phyloP scores from a whole-genome alignment of 2,329 filamentous ascomycete genomes.

The Thelonectria olida region DNA sequence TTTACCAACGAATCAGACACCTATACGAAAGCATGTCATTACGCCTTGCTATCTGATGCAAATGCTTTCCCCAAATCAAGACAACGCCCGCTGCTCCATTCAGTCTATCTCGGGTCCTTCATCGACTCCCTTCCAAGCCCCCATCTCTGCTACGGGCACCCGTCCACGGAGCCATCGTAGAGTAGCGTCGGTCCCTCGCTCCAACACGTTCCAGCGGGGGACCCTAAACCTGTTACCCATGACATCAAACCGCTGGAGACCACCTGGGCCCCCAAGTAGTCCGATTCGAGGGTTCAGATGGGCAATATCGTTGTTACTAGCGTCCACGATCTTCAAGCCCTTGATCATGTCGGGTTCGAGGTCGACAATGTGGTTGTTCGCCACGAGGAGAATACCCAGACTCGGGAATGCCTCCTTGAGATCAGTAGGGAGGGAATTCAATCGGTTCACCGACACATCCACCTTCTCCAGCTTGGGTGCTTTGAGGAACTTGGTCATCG shows the following conservation, averaged over 20 bases:
- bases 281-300: constrained; percentile 83
- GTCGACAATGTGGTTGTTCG: constrained; percentile 81
- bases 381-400: constrained; percentile 75
- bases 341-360: constrained; percentile 77
- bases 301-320: constrained; percentile 87
- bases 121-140: constrained; percentile 60
- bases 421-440: constrained; percentile 71
- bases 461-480: constrained; percentile 80
- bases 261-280: constrained; percentile 70
- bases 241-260: constrained; percentile 76
- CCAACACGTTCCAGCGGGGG: constrained; percentile 83
- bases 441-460: constrained; percentile 84
- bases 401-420: constrained; percentile 75
- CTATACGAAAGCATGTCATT: neutral
- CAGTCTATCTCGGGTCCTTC: constrained; percentile 45
- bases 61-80: constrained; percentile 6
- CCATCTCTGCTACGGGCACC: constrained; percentile 71
- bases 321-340: constrained; percentile 71
- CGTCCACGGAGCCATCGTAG: constrained; percentile 82
- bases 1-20: constrained; percentile 19
- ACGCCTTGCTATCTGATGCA: constrained; percentile 4
- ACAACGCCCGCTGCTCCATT: constrained; percentile 11
- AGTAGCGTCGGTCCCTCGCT: constrained; percentile 87
- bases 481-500: constrained; percentile 72
- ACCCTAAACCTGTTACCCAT: constrained; percentile 89